Conservation (phyloP, 2,329 filamentous ascomycete genomes). For the Akanthomyces muscarius region DNA sequence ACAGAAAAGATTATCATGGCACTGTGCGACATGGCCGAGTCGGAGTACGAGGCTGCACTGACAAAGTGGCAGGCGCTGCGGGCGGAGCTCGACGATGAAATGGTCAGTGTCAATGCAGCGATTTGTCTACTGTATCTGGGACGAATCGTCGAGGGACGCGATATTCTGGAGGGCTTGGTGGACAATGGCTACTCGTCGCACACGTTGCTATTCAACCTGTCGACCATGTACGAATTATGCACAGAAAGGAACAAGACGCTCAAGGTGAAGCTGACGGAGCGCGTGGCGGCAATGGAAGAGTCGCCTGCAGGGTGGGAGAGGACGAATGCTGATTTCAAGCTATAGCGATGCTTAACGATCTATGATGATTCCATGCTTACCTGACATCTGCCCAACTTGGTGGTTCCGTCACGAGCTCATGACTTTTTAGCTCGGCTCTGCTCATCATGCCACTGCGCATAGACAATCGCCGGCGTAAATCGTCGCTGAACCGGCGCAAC, state of each 20-base stretch:
- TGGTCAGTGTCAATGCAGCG: slow-evolving; percentile 77
- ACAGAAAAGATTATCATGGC: slow-evolving; percentile 55
- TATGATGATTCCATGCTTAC: too few relatives aligned
- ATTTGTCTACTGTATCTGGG: slow-evolving; percentile 83
- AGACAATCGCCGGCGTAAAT: slow-evolving; percentile 18
- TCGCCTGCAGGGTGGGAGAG: slow-evolving; percentile 64
- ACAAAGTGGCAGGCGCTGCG: slow-evolving; percentile 54
- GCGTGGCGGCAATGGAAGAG: slow-evolving; percentile 57
- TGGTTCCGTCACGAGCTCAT: neutral
- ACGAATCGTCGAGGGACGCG: slow-evolving; percentile 65
- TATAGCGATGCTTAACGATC: slow-evolving; percentile 31
- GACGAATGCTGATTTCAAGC: slow-evolving; percentile 70
- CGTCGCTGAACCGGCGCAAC: slow-evolving; percentile 5
- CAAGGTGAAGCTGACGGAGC: slow-evolving; percentile 69
- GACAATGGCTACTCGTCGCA: slow-evolving; percentile 64
- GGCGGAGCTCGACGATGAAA: slow-evolving; percentile 51
- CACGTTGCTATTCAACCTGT: slow-evolving; percentile 81
- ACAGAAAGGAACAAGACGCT: slow-evolving; percentile 68
- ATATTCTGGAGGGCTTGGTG: slow-evolving; percentile 63
- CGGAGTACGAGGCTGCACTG: slow-evolving; percentile 62
- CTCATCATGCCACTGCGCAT: neutral
- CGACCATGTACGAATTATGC: slow-evolving; percentile 87
- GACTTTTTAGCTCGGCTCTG: neutral
- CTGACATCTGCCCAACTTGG: neutral
- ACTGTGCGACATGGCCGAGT: slow-evolving; percentile 74